phyloP scores from a whole-genome alignment of 2,329 filamentous ascomycete genomes.

The Neofusicoccum cordaticola region DNA sequence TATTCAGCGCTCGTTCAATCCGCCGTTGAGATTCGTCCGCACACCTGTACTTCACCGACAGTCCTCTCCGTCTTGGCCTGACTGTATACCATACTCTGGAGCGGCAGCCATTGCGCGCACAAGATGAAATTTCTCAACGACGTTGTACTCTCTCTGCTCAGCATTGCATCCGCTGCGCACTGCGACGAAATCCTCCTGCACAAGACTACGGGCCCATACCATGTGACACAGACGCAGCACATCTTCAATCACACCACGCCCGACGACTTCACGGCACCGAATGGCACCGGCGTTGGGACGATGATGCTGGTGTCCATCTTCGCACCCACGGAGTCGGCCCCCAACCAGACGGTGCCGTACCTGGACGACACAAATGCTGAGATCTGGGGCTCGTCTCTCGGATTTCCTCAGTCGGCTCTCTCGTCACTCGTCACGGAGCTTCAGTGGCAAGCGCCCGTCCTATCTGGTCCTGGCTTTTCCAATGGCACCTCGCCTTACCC shows the following conservation, averaged over 20 bases:
- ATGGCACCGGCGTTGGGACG: slow-evolving; percentile 17
- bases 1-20: too few species aligned
- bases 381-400: slow-evolving; percentile 18
- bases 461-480: slow-evolving; percentile 5
- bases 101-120: too few species aligned
- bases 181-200: not conserved
- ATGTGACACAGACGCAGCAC: slow-evolving; percentile 26
- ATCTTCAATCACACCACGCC: slow-evolving; percentile 27
- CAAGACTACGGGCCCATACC: slow-evolving; percentile 24
- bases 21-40: too few species aligned
- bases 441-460: slow-evolving; percentile 20
- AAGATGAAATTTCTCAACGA: too few species aligned
- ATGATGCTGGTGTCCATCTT: slow-evolving; percentile 26
- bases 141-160: too few species aligned
- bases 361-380: slow-evolving; percentile 24
- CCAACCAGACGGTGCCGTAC: slow-evolving; percentile 23
- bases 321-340: slow-evolving; percentile 24
- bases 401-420: not conserved
- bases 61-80: too few species aligned
- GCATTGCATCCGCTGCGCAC: too few species aligned
- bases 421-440: slow-evolving; percentile 20
- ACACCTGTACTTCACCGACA: too few species aligned
- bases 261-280: slow-evolving; percentile 23
- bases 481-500: slow-evolving; percentile 3
- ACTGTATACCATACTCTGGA: too few species aligned